phyloP scores from a whole-genome alignment of 805 yeast species.

The Candida chauliodis region DNA sequence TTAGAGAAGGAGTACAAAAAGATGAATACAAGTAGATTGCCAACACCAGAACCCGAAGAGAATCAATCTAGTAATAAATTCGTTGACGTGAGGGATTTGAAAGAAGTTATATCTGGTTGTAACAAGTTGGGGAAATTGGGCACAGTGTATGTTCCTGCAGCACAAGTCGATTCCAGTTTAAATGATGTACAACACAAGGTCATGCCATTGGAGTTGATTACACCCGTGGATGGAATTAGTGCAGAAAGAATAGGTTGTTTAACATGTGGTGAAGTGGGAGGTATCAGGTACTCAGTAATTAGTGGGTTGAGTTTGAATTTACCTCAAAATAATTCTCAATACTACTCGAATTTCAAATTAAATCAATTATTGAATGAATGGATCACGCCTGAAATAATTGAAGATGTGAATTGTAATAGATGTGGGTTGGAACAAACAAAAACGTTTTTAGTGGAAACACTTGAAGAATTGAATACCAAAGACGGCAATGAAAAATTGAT shows the following conservation, averaged over 20 bases:
- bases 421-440: conserved; percentile 71
- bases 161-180: conserved; percentile 71
- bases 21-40: conserved; percentile 18
- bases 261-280: conserved; percentile 90
- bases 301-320: conserved; percentile 71
- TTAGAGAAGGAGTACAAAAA: conserved; percentile 55
- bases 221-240: conserved; percentile 89
- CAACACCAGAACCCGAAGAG: conserved; percentile 17
- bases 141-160: conserved; percentile 65
- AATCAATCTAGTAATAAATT: conserved; percentile 12
- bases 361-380: conserved; percentile 59
- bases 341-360: conserved; percentile 35
- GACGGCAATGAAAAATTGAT: conserved; percentile 35
- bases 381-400: conserved; percentile 79
- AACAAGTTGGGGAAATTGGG: conserved; percentile 57
- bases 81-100: conserved; percentile 17
- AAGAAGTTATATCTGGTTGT: conserved; percentile 33
- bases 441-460: conserved; percentile 43
- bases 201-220: conserved; percentile 56
- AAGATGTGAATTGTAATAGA: conserved; percentile 92
- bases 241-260: conserved; percentile 91
- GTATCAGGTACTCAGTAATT: conserved; percentile 76
- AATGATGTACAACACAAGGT: conserved; percentile 40
- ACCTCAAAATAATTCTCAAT: conserved; percentile 39
- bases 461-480: conserved; percentile 36